phyloP scores from a whole-genome alignment of 2,329 filamentous ascomycete genomes.

The Fusarium secorum region DNA sequence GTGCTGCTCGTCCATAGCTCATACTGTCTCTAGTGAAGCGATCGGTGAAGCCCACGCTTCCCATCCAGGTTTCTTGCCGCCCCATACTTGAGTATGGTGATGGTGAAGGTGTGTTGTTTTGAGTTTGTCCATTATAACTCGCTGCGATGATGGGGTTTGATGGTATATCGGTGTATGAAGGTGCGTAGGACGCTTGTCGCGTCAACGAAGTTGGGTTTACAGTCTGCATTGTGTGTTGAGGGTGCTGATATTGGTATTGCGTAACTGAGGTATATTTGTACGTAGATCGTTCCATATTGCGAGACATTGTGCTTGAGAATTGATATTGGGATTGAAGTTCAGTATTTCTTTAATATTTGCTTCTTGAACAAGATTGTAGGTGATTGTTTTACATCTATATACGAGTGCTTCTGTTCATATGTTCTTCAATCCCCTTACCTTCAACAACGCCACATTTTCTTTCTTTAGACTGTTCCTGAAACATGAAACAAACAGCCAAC shows the following conservation, averaged over 20 bases:
- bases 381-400: neutral
- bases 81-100: neutral
- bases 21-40: constrained; percentile 17
- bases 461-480: constrained; percentile 6
- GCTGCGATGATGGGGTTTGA: neutral
- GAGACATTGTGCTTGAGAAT: neutral
- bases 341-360: fast-evolving
- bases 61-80: constrained; percentile 26
- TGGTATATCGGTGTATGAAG: neutral
- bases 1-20: neutral
- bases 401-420: neutral
- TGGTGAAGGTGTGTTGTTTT: neutral
- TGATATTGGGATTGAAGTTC: no score
- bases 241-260: neutral
- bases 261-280: neutral
- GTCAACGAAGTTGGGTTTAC: constrained; percentile 10
- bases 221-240: neutral
- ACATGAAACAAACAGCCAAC: neutral
- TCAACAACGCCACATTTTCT: neutral
- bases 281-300: no score
- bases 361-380: neutral
- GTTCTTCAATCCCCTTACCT: neutral
- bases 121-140: fast-evolving
- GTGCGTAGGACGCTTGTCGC: neutral
- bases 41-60: constrained; percentile 26